Conservation (phyloP, 768 basidiomycete species). For the Naematelia encephala region DNA sequence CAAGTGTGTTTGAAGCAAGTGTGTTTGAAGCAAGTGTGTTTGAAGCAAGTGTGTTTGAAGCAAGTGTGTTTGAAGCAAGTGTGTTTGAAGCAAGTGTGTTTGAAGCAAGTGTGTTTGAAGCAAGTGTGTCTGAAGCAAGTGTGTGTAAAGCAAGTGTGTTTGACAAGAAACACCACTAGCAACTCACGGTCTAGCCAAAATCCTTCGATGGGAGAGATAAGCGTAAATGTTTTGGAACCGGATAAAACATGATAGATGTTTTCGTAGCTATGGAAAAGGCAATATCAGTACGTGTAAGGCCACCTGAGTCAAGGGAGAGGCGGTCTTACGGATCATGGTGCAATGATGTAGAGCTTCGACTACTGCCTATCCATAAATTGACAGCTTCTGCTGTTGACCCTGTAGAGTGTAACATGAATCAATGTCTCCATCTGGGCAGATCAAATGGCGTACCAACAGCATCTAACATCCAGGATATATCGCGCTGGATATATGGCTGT, state of each 20-base stretch:
- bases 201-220: constrained; percentile 85
- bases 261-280: constrained; percentile 72
- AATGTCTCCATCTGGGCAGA: too few species aligned
- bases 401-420: too few species aligned
- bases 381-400: constrained; percentile 75
- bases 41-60: too few species aligned
- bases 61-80: too few species aligned
- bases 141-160: not conserved
- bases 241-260: constrained; percentile 86
- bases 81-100: too few species aligned
- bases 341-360: constrained; percentile 71
- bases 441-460: constrained; percentile 77
- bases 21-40: too few species aligned
- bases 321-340: constrained; percentile 61
- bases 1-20: too few species aligned
- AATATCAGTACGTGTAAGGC: not conserved
- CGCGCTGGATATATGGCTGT: constrained; percentile 63
- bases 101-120: too few species aligned
- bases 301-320: not conserved
- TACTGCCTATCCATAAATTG: constrained; percentile 87
- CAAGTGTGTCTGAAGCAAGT: too few species aligned
- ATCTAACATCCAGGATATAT: constrained; percentile 71
- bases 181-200: constrained; percentile 71
- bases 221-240: constrained; percentile 78
- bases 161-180: constrained; percentile 3